Evolutionary conservation across 2,329 filamentous ascomycete genomes (phyloP).

Genomic region (Keithomyces neogunnii): DNA sequence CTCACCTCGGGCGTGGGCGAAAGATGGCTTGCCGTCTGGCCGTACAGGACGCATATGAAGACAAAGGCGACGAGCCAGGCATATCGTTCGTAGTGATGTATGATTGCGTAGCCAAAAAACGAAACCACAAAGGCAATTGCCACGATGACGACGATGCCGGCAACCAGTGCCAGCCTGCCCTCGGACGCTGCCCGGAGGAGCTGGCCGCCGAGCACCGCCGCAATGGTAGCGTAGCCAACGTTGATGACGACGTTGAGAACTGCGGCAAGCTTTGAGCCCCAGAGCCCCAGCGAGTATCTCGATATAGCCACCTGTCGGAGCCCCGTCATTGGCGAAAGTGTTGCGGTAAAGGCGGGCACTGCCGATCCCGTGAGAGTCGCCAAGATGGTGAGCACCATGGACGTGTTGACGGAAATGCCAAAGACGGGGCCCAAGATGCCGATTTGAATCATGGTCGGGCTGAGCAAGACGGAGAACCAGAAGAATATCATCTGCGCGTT

Average conservation of each 20-base stretch:
- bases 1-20: slow-evolving; percentile 3
- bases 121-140: slow-evolving; percentile 13
- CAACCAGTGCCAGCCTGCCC: slow-evolving; percentile 12
- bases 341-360: slow-evolving; percentile 8
- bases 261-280: slow-evolving; percentile 14
- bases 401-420: slow-evolving; percentile 8
- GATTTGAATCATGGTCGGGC: slow-evolving; percentile 8
- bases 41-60: slow-evolving; percentile 12
- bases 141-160: slow-evolving; percentile 14
- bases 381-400: slow-evolving; percentile 7
- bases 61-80: slow-evolving; percentile 13
- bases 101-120: slow-evolving; percentile 13
- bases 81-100: slow-evolving; percentile 14
- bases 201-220: slow-evolving; percentile 13
- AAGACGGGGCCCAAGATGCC: slow-evolving; percentile 9
- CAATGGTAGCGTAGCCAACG: slow-evolving; percentile 13
- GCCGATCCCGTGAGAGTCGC: slow-evolving; percentile 4
- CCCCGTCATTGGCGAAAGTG: slow-evolving; percentile 6
- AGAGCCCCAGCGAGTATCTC: slow-evolving; percentile 12
- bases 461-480: slow-evolving; percentile 10
- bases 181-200: slow-evolving; percentile 13
- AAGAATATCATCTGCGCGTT: slow-evolving; percentile 8
- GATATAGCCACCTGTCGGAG: slow-evolving; percentile 11
- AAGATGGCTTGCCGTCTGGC: slow-evolving; percentile 10
- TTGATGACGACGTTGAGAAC: slow-evolving; percentile 14